Evolutionary conservation across 371 early-diverging fungal genomes (phyloP), one percentile per base, ranked within the genome.

Genomic region (Mucor velutinosus): DNA sequence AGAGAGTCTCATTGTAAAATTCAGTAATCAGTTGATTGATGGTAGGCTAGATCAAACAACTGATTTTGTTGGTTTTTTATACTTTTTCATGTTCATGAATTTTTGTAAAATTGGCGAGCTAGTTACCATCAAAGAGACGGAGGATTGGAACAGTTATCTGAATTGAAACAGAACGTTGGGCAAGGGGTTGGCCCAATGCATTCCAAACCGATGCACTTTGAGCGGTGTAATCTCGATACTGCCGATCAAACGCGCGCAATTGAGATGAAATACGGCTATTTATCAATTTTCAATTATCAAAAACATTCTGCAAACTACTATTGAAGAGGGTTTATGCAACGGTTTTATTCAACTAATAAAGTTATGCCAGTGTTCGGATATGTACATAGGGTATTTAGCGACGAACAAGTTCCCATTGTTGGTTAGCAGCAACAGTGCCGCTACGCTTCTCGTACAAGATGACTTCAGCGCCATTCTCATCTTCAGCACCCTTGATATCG

Each of bases 401-500:
- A 47, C 23, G 63, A 63, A 63, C 62, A 29, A 65, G 39, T 7
- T 62, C 61, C 76, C 76, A 76, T 58, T 65, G 63, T 61, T 76
- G 76, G 49, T 76, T 76, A 29, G 70, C 63, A 37, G 72, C 51
- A 58, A 62, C 70, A 62, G 65, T 51, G 8, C 75, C 75, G 21
- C 62, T 60, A 6, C 66, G 62, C 62, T 64, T 72, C 35, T 76
- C 68, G 32, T 76, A 76, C 59, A 76, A 62, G 43, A 76, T 76
- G 45, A 76, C 55, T 41, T 65, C 64, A 49, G 72, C 75, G n/a
- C 73, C 75, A 55, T 77, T 71, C 7, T 72, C 67, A 30, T 76
- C 74, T 51, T 76, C 72, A 59, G 66, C 72, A 56, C 71, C 76
- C 29, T 74, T 63, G 58, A 76, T 73, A 51, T 76, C 76, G 10